phyloP scores from a whole-genome alignment of 768 basidiomycete species.

The Podaxis rugospora region DNA sequence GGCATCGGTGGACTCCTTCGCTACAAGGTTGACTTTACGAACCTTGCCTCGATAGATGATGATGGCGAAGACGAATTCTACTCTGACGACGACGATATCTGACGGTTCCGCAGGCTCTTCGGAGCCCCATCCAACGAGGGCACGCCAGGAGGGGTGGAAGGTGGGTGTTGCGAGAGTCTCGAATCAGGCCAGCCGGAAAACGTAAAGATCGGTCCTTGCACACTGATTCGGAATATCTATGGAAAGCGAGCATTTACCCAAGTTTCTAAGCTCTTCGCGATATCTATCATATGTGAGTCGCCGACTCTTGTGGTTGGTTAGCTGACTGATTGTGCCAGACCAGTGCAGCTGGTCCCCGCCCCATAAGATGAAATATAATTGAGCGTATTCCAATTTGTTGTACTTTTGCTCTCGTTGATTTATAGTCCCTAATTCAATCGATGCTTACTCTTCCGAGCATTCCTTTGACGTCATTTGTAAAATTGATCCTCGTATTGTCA shows the following conservation, averaged over 20 bases:
- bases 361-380: not conserved
- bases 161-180: slow-evolving; percentile 21
- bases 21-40: slow-evolving; percentile 96
- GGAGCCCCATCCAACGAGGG: slow-evolving; percentile 70
- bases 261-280: not conserved
- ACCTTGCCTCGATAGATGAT: slow-evolving; percentile 70
- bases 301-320: not conserved
- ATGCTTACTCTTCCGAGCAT: not conserved
- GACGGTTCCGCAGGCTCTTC: slow-evolving; percentile 83
- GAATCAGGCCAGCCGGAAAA: not conserved
- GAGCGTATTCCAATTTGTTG: not conserved
- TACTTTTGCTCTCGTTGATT: not conserved
- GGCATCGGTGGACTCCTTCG: slow-evolving; percentile 94
- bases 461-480: not conserved
- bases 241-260: not conserved
- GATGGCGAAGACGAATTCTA: slow-evolving; percentile 88
- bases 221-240: not conserved
- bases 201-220: not conserved
- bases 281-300: slow-evolving; percentile 1
- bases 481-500: not conserved
- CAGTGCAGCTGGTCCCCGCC: not conserved
- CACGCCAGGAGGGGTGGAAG: slow-evolving; percentile 66
- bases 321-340: not conserved
- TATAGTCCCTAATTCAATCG: not conserved
- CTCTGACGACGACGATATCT: slow-evolving; percentile 75